A percentile compares a stretch with the other conserved stretches of the same genome.
Evolutionary conservation across 352 stramenopile species (phyloP).

Genomic region (Phytophthora crassamura): DNA sequence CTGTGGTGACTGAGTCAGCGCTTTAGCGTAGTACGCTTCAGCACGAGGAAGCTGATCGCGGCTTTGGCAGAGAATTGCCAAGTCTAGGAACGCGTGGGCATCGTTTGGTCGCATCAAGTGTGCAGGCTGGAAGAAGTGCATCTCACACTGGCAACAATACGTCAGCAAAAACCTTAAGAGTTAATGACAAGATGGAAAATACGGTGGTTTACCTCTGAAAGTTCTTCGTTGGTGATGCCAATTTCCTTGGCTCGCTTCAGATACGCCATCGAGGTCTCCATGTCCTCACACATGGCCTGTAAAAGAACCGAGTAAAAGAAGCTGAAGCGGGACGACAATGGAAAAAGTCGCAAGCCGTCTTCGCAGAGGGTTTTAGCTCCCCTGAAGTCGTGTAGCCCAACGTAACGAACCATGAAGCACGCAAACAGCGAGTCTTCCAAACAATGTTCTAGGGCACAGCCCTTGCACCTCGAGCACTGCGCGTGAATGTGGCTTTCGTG

Average conservation of each 20-base stretch:
- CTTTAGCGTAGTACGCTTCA: constrained; percentile 60
- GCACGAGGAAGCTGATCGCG: constrained; percentile 48
- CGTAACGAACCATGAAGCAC: constrained; percentile 59
- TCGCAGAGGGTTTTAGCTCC: constrained; percentile 44
- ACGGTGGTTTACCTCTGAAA: constrained; percentile 38
- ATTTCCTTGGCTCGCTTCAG: constrained; percentile 34
- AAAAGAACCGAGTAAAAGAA: constrained; percentile 55
- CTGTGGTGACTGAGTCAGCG: constrained; percentile 40
- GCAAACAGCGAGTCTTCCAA: constrained; percentile 50
- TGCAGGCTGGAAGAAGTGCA: constrained; percentile 55
- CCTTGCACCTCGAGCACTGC: constrained; percentile 29
- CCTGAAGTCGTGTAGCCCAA: constrained; percentile 56
- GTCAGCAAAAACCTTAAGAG: background rate
- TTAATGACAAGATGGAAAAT: background rate
- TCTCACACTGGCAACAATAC: constrained; percentile 42
- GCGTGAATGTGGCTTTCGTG: constrained; percentile 30
- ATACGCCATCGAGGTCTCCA: constrained; percentile 43
- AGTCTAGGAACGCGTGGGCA: constrained; percentile 53
- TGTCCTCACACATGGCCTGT: constrained; percentile 52
- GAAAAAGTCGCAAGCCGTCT: constrained; percentile 47
- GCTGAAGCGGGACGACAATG: constrained; percentile 42
- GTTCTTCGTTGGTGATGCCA: constrained; percentile 30
- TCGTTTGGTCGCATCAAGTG: constrained; percentile 62
- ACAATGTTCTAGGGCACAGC: constrained; percentile 38
- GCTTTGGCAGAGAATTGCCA: constrained; percentile 68